These are phyloP conservation scores for Phytopythium litorale DNA, from an alignment of 352 stramenopile genomes.

Conservation along the genomic window DNA sequence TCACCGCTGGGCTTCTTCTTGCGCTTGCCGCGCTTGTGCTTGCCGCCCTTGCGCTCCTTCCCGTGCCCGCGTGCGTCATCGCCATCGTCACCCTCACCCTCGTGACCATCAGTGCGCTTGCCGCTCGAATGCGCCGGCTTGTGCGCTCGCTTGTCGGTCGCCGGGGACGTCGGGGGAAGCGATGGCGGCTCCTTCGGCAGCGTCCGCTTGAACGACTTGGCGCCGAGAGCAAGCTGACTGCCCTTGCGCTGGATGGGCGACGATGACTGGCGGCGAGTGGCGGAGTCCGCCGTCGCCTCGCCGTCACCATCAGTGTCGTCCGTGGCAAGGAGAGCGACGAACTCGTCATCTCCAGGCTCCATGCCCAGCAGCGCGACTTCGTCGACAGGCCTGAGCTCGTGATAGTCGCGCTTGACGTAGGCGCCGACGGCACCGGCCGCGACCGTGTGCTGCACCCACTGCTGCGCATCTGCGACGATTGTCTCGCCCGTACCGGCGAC, in stretches of 20 bases:
- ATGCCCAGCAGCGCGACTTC: slow-evolving; percentile 44
- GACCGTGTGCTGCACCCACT: slow-evolving; percentile 56
- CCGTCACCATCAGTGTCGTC: slow-evolving; percentile 25
- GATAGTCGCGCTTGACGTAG: slow-evolving; percentile 68
- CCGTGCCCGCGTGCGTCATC: not conserved
- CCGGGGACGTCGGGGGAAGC: not conserved
- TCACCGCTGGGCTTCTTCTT: not conserved
- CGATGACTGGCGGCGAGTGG: slow-evolving; percentile 12
- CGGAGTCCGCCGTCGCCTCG: slow-evolving; percentile 10
- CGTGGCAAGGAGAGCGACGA: slow-evolving; percentile 45
- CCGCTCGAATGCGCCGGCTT: not conserved
- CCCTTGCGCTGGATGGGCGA: slow-evolving; percentile 34
- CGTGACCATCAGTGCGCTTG: not conserved
- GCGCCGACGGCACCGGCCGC: slow-evolving; percentile 25
- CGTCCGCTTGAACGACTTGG: not conserved
- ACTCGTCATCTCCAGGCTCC: slow-evolving; percentile 51
- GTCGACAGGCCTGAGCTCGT: slow-evolving; percentile 51
- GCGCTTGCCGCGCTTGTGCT: not conserved
- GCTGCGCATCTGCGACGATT: slow-evolving; percentile 64
- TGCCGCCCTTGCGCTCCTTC: not conserved
- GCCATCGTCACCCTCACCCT: not conserved
- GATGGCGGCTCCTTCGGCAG: not conserved
- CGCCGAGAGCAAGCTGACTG: slow-evolving; percentile 14
- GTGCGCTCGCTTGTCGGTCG: not conserved
- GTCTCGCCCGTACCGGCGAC: slow-evolving; percentile 43